Evolutionary conservation across 2,329 filamentous ascomycete species (phyloP), one percentile per base, ranked within the genome.

Genomic region (Chrysoporthe austroafricana): DNA sequence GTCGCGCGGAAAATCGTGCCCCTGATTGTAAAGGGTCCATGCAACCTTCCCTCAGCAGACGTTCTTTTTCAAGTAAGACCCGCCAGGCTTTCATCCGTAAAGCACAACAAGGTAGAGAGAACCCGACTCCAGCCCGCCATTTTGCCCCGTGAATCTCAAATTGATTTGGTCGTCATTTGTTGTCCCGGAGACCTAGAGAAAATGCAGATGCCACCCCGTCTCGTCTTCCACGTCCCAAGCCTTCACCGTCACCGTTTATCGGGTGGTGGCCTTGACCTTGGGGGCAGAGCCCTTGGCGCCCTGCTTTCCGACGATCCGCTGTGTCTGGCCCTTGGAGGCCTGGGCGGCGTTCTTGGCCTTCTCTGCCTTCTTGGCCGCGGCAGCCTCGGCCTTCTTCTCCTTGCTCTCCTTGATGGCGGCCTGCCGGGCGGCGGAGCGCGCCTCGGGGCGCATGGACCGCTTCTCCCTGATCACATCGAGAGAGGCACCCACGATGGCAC

Each of bases 381-480:
- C 90, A 72, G 89, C 88, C 72, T 90, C 94, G 74, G 90, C 86
- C 88, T 96, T 97, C 94, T 98, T 97, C 83, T 97, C 94, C 92
- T 99, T 99, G 86, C 90, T 92, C 82, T 96, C 94, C 88, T 95
- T 95, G 86, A 98, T 94, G 82, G 96, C 95, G 77, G 90, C 86
- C 76, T 88, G 86, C 80, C 96, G 95, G 80, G 94, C 94, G 78
- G 96, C 96, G 78, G 90, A 88, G 82, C 96, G 94, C 81, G 94
- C 95, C 88, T 98, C 96, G 77, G 96, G 96, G 83, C 96, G 93
- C 88, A 93, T 90, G 77, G 88, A 84, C 80, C 96, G 94, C 86
- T 93, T 93, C 91, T 99, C 96, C 91, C 97, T 98, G 90, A 99
- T 98, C 80, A 98, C 94, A 82, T 99, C 96, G 84, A 99, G 94